Base-by-base conservation (phyloP, 169 alveolate species). In the Plasmodium chabaudi region DNA sequence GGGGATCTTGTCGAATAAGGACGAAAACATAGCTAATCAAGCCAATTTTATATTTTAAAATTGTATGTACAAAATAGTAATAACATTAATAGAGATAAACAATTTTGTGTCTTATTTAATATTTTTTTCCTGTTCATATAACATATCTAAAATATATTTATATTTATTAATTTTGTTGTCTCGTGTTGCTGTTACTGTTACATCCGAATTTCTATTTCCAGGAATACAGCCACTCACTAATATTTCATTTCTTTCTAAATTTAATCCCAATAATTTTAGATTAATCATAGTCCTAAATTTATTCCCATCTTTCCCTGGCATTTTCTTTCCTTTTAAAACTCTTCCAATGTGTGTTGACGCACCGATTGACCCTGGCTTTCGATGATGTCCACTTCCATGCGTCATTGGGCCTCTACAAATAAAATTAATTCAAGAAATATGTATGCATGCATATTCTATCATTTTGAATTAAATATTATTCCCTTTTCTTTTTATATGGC, bases 281-380 rank as follows among this genome's bases (percentile, higher is more conserved):
- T 89, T 94, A 3, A 95, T 72, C 88, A 94, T 93, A 13, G 98
- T 97, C 53, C 95, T 90, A 42, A 59, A 88, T 77, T 94, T 95
- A 49, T 93, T 88, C 13, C 99, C 99, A 88, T 96, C 89, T 42
- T 96, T 93, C 0, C 99, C 99, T 25, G 99, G 97, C 99, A 98
- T 98, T 42, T 96, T 94, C 79, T 97, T 97, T 15, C 98, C 97
- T 44, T 98, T 98, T 65, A 96, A 93, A 5, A 97, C 99, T 67
- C 98, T 93, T 15, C 99, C 99, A 21, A 99, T 98, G 59, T 95
- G 96, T 60, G 98, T 96, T 15, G 98, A 95, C 15, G 98, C 95
- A 12, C 99, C 99, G 42, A 96, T 93, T 3, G 98, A 95, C 27
- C 99, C 99, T 15, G 98, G 96, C 19, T 91, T 91, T 87, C 99